These are phyloP conservation scores for Naematelia encephala DNA, from an alignment of 768 basidiomycete genomes.

Conservation along the genomic window DNA sequence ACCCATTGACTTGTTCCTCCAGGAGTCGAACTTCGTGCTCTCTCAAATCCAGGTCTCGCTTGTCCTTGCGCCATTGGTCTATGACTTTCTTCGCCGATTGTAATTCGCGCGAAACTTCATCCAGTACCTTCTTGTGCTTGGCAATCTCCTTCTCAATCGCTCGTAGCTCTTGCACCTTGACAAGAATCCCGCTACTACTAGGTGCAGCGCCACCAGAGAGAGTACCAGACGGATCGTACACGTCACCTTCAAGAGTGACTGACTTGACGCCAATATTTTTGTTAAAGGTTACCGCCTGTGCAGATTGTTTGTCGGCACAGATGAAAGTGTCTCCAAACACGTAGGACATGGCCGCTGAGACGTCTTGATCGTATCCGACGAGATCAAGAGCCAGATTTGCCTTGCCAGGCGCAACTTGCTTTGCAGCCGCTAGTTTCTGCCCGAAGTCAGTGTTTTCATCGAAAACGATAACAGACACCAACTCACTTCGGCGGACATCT, in stretches of 20 bases:
- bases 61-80: conserved; percentile 54
- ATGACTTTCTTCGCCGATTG: conserved; percentile 52
- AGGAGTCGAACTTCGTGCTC: conserved; percentile 77
- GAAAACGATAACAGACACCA: not conserved
- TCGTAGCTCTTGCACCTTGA: conserved; percentile 78
- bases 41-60: conserved; percentile 78
- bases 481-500: conserved; percentile 57
- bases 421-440: conserved; percentile 74
- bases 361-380: conserved; percentile 74
- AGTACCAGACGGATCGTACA: conserved; percentile 93
- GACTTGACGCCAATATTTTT: conserved; percentile 68
- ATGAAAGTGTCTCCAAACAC: conserved; percentile 92
- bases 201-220: conserved; percentile 88
- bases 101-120: conserved; percentile 60
- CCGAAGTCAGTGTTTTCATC: conserved; percentile 7
- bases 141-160: conserved; percentile 63
- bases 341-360: conserved; percentile 82
- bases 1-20: conserved; percentile 78
- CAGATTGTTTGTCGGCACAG: conserved; percentile 81
- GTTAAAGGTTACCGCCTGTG: conserved; percentile 82
- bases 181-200: conserved; percentile 63
- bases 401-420: conserved; percentile 70
- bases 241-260: conserved; percentile 89
- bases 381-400: conserved; percentile 84
- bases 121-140: conserved; percentile 56